Evolutionary conservation across 257 asterid species (phyloP), one percentile per base, ranked within the genome.

Genomic region (Fraxinus americana): DNA sequence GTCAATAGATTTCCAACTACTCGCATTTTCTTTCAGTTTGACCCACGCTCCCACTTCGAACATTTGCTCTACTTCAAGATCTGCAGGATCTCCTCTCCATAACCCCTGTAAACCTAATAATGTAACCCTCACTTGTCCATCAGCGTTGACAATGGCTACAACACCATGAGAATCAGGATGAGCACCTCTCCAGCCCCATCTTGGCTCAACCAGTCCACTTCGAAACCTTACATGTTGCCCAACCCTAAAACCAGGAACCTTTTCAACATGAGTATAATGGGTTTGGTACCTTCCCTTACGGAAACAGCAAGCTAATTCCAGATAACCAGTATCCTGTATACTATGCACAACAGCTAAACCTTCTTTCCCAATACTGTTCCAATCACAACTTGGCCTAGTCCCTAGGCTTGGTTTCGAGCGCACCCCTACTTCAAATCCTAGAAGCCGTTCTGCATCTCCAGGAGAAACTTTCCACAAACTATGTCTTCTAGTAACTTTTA

Each of bases 101-200:
- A 90, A 76, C 68, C 96, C 96, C 19, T 84, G 89, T 71, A 91
- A 83, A 80, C 98, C 96, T 34, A 83, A 86, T 82, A 95, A 86
- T 5, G 91, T 91, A 52, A 90, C 82, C 78, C 96, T 86, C 66
- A 93, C 94, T 87, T 95, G 98, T 70, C 99, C 97, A 80, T 90
- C 92, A 32, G 94, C 97, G 81, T 88, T 90, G 75, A 91, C 92
- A 34, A 86, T 78, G 70, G 92, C 87, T 74, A 93, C 84, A 73
- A 93, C 92, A 65, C 99, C 99, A 38, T 87, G 92, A 57, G 97
- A 90, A 84, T 88, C 82, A 27, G 85, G 79, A 67, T 78, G 87
- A 29, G 96, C 85, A 27, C 98, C 97, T 89, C 97, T 87, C 99
- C 99, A 95, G 69, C 99, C 98, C 99, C 99, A 95, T 79, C 98